Base-by-base conservation (phyloP, 495 filamentous ascomycete species). In the Hypoxylon fragiforme region DNA sequence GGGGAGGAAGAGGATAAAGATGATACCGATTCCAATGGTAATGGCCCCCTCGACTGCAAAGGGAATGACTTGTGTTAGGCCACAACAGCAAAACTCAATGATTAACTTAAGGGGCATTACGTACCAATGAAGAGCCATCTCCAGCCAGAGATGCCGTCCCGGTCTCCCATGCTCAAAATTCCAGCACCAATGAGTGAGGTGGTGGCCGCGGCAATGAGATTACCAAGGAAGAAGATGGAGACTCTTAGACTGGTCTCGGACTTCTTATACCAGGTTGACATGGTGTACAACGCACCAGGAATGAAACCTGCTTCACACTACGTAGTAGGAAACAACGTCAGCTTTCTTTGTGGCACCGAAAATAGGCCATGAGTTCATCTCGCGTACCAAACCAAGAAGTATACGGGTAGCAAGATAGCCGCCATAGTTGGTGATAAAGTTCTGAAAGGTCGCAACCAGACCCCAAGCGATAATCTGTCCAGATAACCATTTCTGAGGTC, bases 231-330 rank as follows among this genome's bases (percentile, higher is more conserved):
- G 66, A 81, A 84, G 0, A 74, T 60, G 4, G 75, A 73, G 15
- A 81, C 76, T 0, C 82, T 77, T 19, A 79, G 69, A 59, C 74
- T 78, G 1, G 76, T 78, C 57, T 85, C 82, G 5, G 75, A 72
- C 12, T 68, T 74, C 63, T 80, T 84, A 55, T 84, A 85, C 80
- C 81, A 84, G 4, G 75, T 76, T 0, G 81, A 81, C 18, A 84
- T 70, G 18, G 81, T 82, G 40, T 79, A 85, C 1, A 85, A 66
- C 3, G 77, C 75, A 18, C 77, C 81, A 9, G 82, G 82, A 48
- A 84, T 84, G 54, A 83, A 85, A 0, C 81, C 82, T 3, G 77
- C 76, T 49, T 85, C 83, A 35, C 76, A 75, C 57, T 60, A 44
- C 11, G 8, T 5, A 40, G 4, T 11, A 35, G 11, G n/a, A 9